A percentile compares a stretch with the other conserved stretches of the same genome.
Conservation (phyloP, 1,139 yeast species). For the Zygoascus hellenicus region DNA sequence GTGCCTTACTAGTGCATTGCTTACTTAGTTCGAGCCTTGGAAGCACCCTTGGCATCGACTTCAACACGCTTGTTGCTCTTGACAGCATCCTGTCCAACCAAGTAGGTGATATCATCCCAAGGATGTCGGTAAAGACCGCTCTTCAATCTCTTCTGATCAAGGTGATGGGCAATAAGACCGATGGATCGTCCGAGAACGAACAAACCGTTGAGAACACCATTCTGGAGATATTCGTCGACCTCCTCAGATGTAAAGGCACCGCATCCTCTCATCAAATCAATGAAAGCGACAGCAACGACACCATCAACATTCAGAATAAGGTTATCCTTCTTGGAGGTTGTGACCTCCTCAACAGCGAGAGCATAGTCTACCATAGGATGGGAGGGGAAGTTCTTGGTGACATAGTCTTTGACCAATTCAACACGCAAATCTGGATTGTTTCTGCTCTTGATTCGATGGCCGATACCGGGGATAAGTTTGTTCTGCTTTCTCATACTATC, state of each 20-base stretch:
- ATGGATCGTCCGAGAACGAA: conserved; percentile 44
- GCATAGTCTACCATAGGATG: conserved; percentile 42
- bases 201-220: conserved; percentile 44
- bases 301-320: conserved; percentile 44
- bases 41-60: conserved; percentile 33
- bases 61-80: conserved; percentile 32
- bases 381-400: conserved; percentile 41
- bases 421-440: conserved; percentile 47
- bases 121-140: conserved; percentile 45
- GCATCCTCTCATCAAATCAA: conserved; percentile 41
- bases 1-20: no score
- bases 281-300: conserved; percentile 42
- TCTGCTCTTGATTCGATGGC: conserved; percentile 44
- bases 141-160: conserved; percentile 44
- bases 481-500: conserved; percentile 44
- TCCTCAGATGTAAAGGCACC: conserved; percentile 43
- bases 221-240: conserved; percentile 40
- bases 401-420: conserved; percentile 43
- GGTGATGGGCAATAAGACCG: conserved; percentile 43
- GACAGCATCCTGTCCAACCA: conserved; percentile 36
- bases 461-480: conserved; percentile 45
- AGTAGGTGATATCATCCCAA: conserved; percentile 44
- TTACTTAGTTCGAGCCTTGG: conserved; percentile 29
- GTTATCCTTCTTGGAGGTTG: conserved; percentile 45
- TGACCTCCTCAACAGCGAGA: conserved; percentile 44